Evolutionary conservation across 139 green algal genomes (phyloP), one percentile per base, ranked within the genome.

Genomic region (Picochlorum costavermella): DNA sequence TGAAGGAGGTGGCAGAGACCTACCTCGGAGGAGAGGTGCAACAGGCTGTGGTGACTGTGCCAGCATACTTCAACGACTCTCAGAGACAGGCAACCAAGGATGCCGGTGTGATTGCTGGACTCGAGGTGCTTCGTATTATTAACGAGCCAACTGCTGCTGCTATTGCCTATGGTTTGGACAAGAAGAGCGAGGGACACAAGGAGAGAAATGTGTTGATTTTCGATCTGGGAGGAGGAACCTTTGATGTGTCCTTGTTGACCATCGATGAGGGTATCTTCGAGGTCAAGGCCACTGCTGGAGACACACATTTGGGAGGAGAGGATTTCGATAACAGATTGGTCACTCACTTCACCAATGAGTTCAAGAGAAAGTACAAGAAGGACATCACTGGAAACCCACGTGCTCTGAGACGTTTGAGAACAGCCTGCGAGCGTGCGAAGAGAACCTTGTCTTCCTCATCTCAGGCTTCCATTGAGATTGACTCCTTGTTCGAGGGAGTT

Each of bases 1-100:
- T 98, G 92, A 88, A 83, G 70, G 92, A 98, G 67, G 91, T 79
- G 25, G 92, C 92, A 0, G 59, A 69, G 57, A 69, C 80, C 11
- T 93, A 80, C 67, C 60, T 92, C 20, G 86, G 86, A 33, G 75
- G 83, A 62, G 71, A 85, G 44, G 81, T 96, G 29, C 94, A 79
- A 88, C 85, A 92, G 68, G 93, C 91, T 11, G 92, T 98, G 8
- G 74, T 98, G 63, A 98, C 91, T 4, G 92, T 97, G 44, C 93
- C 93, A 23, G 90, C 93, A 36, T 98, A 98, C 82, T 98, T 98
- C 86, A 98, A 98, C 63, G 92, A 97, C 70, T 89, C 80, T 20
- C 92, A 98, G 83, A 80, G 92, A 37, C 92, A 98, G 81, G 90
- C 90, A 30, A 96, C 90, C 65, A 97, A 98, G 85, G 93, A 99